phyloP scores from a whole-genome alignment of 1,139 yeast genomes.

The Hansenula sp. region DNA sequence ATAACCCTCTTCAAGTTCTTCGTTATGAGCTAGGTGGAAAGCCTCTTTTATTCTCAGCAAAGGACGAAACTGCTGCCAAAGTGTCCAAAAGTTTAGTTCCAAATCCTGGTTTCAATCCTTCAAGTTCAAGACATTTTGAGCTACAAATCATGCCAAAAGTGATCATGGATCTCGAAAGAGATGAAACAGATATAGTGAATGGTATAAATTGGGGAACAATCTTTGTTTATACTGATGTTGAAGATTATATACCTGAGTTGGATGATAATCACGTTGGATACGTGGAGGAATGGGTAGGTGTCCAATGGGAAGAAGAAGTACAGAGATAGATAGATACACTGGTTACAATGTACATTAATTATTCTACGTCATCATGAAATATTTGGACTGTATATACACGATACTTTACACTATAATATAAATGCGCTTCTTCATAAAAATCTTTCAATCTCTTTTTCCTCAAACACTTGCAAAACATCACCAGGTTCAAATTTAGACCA shows the following conservation, averaged over 20 bases:
- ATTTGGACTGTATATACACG: not conserved
- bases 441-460: constrained; percentile 64
- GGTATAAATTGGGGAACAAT: constrained; percentile 99
- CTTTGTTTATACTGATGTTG: constrained; percentile 72
- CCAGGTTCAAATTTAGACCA: constrained; percentile 75
- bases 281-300: constrained; percentile 87
- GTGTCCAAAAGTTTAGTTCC: constrained; percentile 36
- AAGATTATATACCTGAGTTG: constrained; percentile 59
- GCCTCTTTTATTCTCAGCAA: constrained; percentile 70
- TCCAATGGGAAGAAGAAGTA: constrained; percentile 74
- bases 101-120: constrained; percentile 55
- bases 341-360: constrained; percentile 1
- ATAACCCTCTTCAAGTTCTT: constrained; percentile 82
- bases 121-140: constrained; percentile 65
- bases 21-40: constrained; percentile 74
- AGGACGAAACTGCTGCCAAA: constrained; percentile 29
- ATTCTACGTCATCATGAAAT: too few species aligned
- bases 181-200: constrained; percentile 38
- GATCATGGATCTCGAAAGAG: constrained; percentile 71
- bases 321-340: constrained; percentile 3
- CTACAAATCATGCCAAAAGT: constrained; percentile 93
- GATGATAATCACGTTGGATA: constrained; percentile 73
- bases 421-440: constrained; percentile 42
- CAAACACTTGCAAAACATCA: constrained; percentile 71
- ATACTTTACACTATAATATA: not conserved